Evolutionary conservation across 202 grass and related monocot genomes (phyloP).

Genomic region (Musa balbisiana): DNA sequence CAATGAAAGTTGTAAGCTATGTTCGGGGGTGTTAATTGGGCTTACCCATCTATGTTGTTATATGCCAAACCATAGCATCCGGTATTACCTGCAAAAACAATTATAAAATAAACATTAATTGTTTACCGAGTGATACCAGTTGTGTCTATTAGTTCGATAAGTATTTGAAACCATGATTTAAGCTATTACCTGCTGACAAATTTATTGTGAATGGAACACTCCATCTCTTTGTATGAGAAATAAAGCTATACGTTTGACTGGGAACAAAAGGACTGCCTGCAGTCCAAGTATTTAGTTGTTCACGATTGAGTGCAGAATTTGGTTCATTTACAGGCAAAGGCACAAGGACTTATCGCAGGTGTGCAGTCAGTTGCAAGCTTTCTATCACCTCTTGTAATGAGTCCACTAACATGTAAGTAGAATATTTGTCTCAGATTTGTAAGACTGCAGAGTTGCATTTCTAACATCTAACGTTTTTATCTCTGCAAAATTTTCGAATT

Average conservation of each 20-base stretch:
- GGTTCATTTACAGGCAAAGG: constrained; percentile 45
- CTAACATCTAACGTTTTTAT: background rate
- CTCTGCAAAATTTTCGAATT: constrained; percentile 3
- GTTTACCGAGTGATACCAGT: too few species aligned
- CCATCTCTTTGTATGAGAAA: background rate
- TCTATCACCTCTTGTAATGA: constrained; percentile 71
- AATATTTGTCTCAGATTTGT: background rate
- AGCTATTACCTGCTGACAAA: too few species aligned
- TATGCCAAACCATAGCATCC: too few species aligned
- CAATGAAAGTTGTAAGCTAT: too few species aligned
- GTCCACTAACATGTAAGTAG: constrained; percentile 69
- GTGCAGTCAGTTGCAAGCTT: constrained; percentile 51
- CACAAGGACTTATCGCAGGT: constrained; percentile 54
- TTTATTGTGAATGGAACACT: too few species aligned
- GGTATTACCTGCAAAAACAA: too few species aligned
- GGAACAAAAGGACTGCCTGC: too few species aligned
- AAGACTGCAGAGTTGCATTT: background rate
- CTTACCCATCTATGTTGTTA: too few species aligned
- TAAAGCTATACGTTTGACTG: background rate
- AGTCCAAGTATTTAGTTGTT: background rate
- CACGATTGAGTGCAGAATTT: background rate
- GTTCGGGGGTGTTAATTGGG: too few species aligned
- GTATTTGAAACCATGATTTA: too few species aligned
- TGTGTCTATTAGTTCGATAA: too few species aligned
- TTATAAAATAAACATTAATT: background rate